Evolutionary conservation across 257 asterid species (phyloP), one percentile per base, ranked within the genome.

Genomic region (Solanum lycopersicoides): DNA sequence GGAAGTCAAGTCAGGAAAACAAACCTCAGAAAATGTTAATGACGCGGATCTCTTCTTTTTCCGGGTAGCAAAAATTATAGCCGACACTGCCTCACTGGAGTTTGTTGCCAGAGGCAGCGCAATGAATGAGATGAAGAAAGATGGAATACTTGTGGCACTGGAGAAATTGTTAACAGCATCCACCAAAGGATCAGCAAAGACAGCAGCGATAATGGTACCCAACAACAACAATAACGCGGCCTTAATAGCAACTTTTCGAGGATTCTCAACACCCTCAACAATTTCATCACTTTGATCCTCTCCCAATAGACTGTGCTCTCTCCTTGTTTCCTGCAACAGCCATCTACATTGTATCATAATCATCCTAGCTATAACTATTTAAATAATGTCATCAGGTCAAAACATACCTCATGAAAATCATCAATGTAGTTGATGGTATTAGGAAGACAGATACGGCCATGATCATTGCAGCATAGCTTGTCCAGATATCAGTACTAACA

Each of bases 51-150:
- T 94, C 12, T 75, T n/a, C 75, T 91, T 97, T 84, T 97, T 97
- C 91, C 98, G 89, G 92, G 91, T 90, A 89, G 99, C 94, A 87
- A 97, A 95, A 84, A 97, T 95, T 71, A 95, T 92, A 63, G 99
- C 99, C 3, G 99, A 92, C 30, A 97, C 98, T 1, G 99, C 99
- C 92, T 97, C 98, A 66, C 98, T 96, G 63, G 99, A 95, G 93
- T 97, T 97, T 88, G 99, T 97, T 86, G 99, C 99, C 86, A 97
- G 63, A n/a, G 99, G 99, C 28, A 97, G 91, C 1, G 90, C 98
- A 74, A 97, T 91, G 80, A 97, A 97, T 0, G 99, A 97, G 89
- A 97, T 95, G 93, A 97, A 97, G 89, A 97, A 97, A 12, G 97
- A 88, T 30, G 99, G 99, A 39, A 97, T 97, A 21, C 87, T 92